Conservation (phyloP, 768 basidiomycete genomes). For the Lentinula sp. region DNA sequence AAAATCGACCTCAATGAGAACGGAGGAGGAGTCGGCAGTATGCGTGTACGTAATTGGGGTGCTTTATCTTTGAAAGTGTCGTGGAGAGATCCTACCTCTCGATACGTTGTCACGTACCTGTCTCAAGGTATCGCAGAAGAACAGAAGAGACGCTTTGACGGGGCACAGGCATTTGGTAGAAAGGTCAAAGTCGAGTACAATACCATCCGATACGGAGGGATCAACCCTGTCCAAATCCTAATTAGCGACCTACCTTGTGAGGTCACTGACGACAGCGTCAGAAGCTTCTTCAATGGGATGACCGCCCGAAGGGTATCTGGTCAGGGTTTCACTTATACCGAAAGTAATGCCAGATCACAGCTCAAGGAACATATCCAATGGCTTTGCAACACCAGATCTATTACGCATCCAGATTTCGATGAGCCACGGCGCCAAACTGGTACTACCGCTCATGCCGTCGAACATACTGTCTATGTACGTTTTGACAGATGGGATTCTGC, state of each 20-base stretch:
- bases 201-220: slow-evolving; percentile 24
- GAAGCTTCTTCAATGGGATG: slow-evolving; percentile 22
- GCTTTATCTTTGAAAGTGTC: slow-evolving; percentile 38
- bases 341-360: slow-evolving; percentile 9
- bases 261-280: slow-evolving; percentile 17
- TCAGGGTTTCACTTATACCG: slow-evolving; percentile 10
- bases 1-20: slow-evolving; percentile 36
- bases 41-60: slow-evolving; percentile 27
- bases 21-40: slow-evolving; percentile 27
- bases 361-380: slow-evolving; percentile 19
- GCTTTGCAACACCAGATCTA: slow-evolving; percentile 13
- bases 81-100: slow-evolving; percentile 44
- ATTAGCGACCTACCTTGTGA: slow-evolving; percentile 33
- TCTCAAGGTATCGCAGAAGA: slow-evolving; percentile 22
- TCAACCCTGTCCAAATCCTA: slow-evolving; percentile 29
- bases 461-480: slow-evolving; percentile 25
- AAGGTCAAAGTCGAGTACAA: slow-evolving; percentile 43
- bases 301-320: slow-evolving; percentile 18
- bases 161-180: slow-evolving; percentile 28
- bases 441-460: slow-evolving; percentile 7
- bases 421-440: slow-evolving; percentile 5
- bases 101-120: slow-evolving; percentile 38
- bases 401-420: slow-evolving; percentile 20
- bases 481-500: slow-evolving; percentile 48
- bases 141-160: slow-evolving; percentile 32